A percentile compares a stretch with the other conserved stretches of the same genome.
Conservation (phyloP, 2,329 filamentous ascomycete species). For the Cladophialophora psammophila region DNA sequence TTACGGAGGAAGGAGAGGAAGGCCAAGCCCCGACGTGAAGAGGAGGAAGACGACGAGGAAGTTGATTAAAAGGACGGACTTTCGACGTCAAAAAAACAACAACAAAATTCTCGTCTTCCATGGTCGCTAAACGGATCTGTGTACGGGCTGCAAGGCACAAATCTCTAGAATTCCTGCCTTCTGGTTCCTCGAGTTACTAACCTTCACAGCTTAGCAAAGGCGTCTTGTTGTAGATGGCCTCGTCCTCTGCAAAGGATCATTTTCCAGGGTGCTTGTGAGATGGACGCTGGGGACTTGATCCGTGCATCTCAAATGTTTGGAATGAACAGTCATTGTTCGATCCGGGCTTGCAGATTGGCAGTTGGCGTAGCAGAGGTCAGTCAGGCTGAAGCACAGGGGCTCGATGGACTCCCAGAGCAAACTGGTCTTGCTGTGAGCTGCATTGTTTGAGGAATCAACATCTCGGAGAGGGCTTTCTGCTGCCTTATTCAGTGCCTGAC, state of each 20-base stretch:
- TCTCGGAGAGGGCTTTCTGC: neutral
- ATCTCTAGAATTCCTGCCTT: neutral
- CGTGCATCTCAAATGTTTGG: neutral
- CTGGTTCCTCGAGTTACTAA: neutral
- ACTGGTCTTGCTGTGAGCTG: neutral
- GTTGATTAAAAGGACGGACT: constrained; percentile 18
- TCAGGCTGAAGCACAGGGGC: neutral
- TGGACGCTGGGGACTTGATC: neutral
- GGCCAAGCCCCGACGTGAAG: constrained; percentile 29
- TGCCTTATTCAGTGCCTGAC: constrained; percentile 18
- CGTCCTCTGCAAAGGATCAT: neutral
- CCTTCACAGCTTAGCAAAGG: neutral
- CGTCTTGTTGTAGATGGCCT: neutral
- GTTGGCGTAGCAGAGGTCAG: neutral
- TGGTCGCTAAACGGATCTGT: neutral
- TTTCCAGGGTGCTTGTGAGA: neutral
- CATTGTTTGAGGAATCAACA: neutral
- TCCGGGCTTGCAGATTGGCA: neutral
- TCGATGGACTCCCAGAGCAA: neutral
- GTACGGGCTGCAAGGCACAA: neutral
- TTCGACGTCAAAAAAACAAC: constrained; percentile 1
- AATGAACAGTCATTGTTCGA: neutral
- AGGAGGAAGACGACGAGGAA: constrained; percentile 38
- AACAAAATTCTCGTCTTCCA: neutral
- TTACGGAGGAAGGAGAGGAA: constrained; percentile 37